These are phyloP conservation scores for Nakazawaea siamensis DNA, from an alignment of 805 yeast species.

Conservation along the genomic window DNA sequence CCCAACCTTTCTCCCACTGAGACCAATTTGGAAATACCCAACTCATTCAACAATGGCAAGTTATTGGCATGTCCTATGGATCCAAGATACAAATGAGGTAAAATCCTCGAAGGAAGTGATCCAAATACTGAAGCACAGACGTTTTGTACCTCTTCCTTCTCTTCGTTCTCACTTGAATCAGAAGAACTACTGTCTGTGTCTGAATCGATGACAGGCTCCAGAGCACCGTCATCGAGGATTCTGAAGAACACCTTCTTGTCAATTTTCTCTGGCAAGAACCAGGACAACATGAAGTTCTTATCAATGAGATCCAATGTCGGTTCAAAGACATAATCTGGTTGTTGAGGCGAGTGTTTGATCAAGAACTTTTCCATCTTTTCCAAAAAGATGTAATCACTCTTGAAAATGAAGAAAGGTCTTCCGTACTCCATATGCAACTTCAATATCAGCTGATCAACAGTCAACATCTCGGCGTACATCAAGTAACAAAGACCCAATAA, in stretches of 20 bases:
- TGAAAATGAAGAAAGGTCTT: constrained; percentile 80
- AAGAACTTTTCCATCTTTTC: constrained; percentile 57
- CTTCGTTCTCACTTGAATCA: neutral
- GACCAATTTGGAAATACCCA: constrained; percentile 68
- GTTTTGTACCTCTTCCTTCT: neutral
- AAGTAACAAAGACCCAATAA: constrained; percentile 63
- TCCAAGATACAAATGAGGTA: constrained; percentile 82
- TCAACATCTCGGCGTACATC: constrained; percentile 56
- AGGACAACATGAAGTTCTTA: constrained; percentile 1
- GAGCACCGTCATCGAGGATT: constrained; percentile 3
- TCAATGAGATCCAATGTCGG: constrained; percentile 3
- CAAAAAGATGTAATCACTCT: constrained; percentile 61
- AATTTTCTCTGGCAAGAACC: constrained; percentile 3
- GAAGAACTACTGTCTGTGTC: neutral
- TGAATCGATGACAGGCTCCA: no score
- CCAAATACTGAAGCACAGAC: constrained; percentile 30
- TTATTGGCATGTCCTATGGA: constrained; percentile 76
- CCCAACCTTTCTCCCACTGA: constrained; percentile 77
- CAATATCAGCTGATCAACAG: constrained; percentile 57
- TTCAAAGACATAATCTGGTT: constrained; percentile 6
- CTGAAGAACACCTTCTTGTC: constrained; percentile 5
- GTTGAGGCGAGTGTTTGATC: constrained; percentile 49
- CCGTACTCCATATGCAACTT: constrained; percentile 54
- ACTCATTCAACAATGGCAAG: constrained; percentile 46
- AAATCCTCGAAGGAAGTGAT: constrained; percentile 73